A percentile compares a stretch with the other conserved stretches of the same genome.
Conservation (phyloP, 1,284 basidiomycete genomes). For the Ustilago esculenta region DNA sequence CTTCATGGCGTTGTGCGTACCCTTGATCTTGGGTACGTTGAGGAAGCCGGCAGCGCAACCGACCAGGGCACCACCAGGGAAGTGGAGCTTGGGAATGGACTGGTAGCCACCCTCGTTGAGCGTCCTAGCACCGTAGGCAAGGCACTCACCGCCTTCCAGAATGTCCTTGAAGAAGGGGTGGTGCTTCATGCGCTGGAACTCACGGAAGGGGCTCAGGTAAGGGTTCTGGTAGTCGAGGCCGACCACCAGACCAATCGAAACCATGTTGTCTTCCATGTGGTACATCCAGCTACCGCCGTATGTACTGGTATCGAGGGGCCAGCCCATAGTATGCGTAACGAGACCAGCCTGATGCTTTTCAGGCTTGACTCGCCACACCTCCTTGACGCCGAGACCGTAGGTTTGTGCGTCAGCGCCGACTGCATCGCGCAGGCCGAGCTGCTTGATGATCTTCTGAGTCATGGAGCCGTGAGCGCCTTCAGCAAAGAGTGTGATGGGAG, state of each 20-base stretch:
- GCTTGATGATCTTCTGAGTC: conserved; percentile 81
- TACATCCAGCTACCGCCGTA: conserved; percentile 96
- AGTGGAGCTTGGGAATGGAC: conserved; percentile 87
- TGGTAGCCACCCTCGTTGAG: conserved; percentile 96
- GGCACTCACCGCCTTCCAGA: conserved; percentile 79
- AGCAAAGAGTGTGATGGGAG: conserved; percentile 91
- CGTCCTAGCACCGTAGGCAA: conserved; percentile 90
- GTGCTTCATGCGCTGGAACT: conserved; percentile 97
- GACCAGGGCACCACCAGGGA: conserved; percentile 93
- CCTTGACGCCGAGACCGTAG: conserved; percentile 95
- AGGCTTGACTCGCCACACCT: conserved; percentile 91
- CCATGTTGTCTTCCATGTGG: conserved; percentile 92
- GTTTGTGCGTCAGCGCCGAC: conserved; percentile 84
- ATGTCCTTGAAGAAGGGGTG: conserved; percentile 88
- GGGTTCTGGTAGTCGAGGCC: conserved; percentile 96
- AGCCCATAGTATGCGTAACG: conserved; percentile 92
- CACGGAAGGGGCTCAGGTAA: conserved; percentile 88
- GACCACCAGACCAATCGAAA: conserved; percentile 89
- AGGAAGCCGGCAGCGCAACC: conserved; percentile 95
- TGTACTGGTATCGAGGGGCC: conserved; percentile 84
- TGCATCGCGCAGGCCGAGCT: conserved; percentile 79
- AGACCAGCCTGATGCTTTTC: conserved; percentile 82
- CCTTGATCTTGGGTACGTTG: conserved; percentile 98
- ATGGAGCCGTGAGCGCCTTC: conserved; percentile 95
- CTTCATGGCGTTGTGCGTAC: conserved; percentile 99